phyloP scores from a whole-genome alignment of 1,284 basidiomycete species.

The Omphalotus olearius region DNA sequence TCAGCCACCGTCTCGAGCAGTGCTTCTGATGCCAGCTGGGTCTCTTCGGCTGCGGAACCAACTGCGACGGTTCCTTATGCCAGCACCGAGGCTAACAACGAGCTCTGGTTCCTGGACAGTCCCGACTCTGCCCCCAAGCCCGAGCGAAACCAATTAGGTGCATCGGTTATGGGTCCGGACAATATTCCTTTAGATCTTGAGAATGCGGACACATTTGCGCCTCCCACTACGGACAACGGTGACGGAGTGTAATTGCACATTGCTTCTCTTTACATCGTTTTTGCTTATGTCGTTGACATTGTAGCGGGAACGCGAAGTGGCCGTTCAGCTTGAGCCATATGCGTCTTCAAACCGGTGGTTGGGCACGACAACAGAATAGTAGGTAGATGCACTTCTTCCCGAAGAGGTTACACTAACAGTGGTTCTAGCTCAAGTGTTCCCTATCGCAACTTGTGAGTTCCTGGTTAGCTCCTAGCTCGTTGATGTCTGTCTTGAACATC shows the following conservation, averaged over 20 bases:
- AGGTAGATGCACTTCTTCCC: constrained; percentile 12
- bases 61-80: constrained; percentile 12
- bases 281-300: background rate
- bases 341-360: constrained; percentile 65
- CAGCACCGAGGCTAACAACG: constrained; percentile 22
- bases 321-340: constrained; percentile 67
- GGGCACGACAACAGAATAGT: constrained; percentile 70
- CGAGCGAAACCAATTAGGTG: constrained; percentile 33
- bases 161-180: constrained; percentile 42
- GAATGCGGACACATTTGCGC: constrained; percentile 45
- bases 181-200: constrained; percentile 43
- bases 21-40: background rate
- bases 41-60: constrained; percentile 3
- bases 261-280: background rate
- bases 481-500: background rate
- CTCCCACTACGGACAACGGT: constrained; percentile 50
- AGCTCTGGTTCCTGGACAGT: constrained; percentile 26
- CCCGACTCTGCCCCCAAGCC: constrained; percentile 27
- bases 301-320: constrained; percentile 64
- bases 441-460: constrained; percentile 49
- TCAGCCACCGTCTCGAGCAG: background rate
- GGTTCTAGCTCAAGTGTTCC: constrained; percentile 48
- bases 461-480: background rate
- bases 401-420: too few species aligned
- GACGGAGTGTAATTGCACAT: constrained; percentile 33